Percentiles rank a stretch among this genome's conserved stretches.
Conservation (phyloP, 371 early-diverging fungal species). For the Massospora cicadina region DNA sequence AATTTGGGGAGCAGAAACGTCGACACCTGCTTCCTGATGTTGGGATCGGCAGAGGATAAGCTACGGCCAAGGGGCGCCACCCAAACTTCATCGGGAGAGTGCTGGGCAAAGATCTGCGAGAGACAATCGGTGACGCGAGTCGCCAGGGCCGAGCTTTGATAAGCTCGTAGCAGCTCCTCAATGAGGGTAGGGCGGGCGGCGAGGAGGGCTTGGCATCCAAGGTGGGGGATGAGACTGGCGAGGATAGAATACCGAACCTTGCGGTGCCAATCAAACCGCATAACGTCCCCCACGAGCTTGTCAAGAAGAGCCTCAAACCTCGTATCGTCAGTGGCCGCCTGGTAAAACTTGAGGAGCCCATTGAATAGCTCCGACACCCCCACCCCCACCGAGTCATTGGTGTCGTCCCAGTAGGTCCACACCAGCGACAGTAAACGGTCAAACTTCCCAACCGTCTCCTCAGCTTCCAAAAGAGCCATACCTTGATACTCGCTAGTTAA, state of each 20-base stretch:
- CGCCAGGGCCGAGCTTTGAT: constrained; percentile 43
- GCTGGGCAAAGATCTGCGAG: constrained; percentile 22
- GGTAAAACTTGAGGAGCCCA: background rate
- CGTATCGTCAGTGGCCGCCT: background rate
- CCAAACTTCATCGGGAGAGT: constrained; percentile 12
- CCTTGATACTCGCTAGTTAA: background rate
- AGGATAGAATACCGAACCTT: constrained; percentile 56
- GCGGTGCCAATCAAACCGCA: constrained; percentile 36
- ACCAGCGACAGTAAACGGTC: background rate
- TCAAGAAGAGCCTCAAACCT: constrained; percentile 16
- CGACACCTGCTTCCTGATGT: constrained; percentile 20
- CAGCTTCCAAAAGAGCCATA: background rate
- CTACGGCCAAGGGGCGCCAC: constrained; percentile 16
- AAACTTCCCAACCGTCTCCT: background rate
- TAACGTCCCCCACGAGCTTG: constrained; percentile 19
- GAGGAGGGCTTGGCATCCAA: constrained; percentile 31
- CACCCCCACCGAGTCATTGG: background rate
- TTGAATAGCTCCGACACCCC: background rate
- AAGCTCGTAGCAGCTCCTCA: constrained; percentile 29
- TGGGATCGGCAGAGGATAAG: constrained; percentile 18
- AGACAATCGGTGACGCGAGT: constrained; percentile 25
- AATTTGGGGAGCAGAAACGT: constrained; percentile 15
- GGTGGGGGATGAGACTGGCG: constrained; percentile 35
- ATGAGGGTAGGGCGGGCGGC: constrained; percentile 32
- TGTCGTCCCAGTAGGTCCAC: background rate